A percentile compares a stretch with the other conserved stretches of the same genome.
Conservation (phyloP, 495 filamentous ascomycete species). For the Lindgomyces ingoldianus region DNA sequence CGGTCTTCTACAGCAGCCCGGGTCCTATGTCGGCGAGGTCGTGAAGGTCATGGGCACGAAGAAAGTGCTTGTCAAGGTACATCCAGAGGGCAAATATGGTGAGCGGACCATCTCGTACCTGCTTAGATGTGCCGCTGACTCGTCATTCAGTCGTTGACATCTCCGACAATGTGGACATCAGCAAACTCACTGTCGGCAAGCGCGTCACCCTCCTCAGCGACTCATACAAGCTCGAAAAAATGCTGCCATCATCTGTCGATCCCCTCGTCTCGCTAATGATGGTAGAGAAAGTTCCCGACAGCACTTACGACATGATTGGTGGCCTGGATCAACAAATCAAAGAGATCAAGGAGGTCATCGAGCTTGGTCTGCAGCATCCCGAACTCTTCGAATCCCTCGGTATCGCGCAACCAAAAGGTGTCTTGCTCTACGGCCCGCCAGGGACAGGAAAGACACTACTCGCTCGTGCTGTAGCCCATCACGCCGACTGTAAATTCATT, state of each 20-base stretch:
- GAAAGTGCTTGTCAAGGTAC: slow-evolving; percentile 97
- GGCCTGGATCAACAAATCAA: slow-evolving; percentile 99
- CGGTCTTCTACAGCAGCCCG: slow-evolving; percentile 92
- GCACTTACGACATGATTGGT: slow-evolving; percentile 99
- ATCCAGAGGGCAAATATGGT: slow-evolving; percentile 99
- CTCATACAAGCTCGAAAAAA: slow-evolving; percentile 96
- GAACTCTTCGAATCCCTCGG: slow-evolving; percentile 98
- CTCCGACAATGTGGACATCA: slow-evolving; percentile 87
- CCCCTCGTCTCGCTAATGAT: slow-evolving; percentile 99
- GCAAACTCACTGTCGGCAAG: slow-evolving; percentile 95
- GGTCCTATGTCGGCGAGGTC: slow-evolving; percentile 97
- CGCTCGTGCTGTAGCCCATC: slow-evolving; percentile 93
- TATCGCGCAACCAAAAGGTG: slow-evolving; percentile 97
- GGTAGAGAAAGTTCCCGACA: slow-evolving; percentile 99
- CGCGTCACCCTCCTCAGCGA: slow-evolving; percentile 95
- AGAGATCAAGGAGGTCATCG: slow-evolving; percentile 99
- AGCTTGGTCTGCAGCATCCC: slow-evolving; percentile 96
- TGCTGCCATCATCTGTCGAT: slow-evolving; percentile 95
- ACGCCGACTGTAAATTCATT: slow-evolving; percentile 99
- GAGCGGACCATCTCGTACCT: slow-evolving; percentile 40
- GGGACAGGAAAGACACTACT: slow-evolving; percentile 97
- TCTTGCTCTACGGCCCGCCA: slow-evolving; percentile 93
- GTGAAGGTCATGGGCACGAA: slow-evolving; percentile 99
- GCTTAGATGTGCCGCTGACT: not conserved
- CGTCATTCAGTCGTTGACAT: slow-evolving; percentile 84